Base-by-base conservation (phyloP, 495 filamentous ascomycete species). In the Neurospora sp. region DNA sequence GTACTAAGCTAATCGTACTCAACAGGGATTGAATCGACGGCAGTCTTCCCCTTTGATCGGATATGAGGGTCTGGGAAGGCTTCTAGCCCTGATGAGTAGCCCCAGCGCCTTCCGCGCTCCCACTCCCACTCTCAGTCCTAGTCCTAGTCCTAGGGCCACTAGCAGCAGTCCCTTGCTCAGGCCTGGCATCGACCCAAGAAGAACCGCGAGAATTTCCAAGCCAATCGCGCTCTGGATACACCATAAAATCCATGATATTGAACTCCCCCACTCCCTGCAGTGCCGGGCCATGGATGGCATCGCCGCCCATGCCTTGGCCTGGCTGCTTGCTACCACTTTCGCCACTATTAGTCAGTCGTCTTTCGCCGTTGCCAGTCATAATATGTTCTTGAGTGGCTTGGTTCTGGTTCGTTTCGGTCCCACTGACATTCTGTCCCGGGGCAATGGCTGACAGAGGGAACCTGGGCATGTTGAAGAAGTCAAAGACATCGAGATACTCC, bases 401-500 rank as follows among this genome's bases (percentile, higher is more conserved):
- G 16, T 79, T 76, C 46, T 72, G 23, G 70, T 73, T 77, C 71
- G 76, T 75, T 18, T 77, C 76, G 12, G 74, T 77, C 0, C 73
- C 71, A 42, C 80, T 80, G 35, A 76, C 77, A 27, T 27, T 27
- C 20, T 27, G 49, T 38, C 81, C 80, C 42, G 80, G 79, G 39
- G 79, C 82, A 41, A 85, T 79, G 7, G 54, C 54, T 16, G 54
- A 66, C 12, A 66, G 54, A 5, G 92, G 91, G 9, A 96, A 83
- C 20, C 93, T 85, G 5, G 94, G 94, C 62, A 96, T 88, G 81
- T 96, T 96, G 85, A 96, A 97, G 83, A 95, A 96, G 74, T 94
- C 92, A 79, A 97, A 97, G 3, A 96, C 92, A 78, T 97, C 93
- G n/a, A 96, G 83, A 77, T 95, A 96, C 76, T 96, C 94, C 12